A percentile compares a stretch with the other conserved stretches of the same genome.
These are phyloP conservation scores for Auriculariales sp. DNA, from an alignment of 768 basidiomycete genomes.

Conservation along the genomic window DNA sequence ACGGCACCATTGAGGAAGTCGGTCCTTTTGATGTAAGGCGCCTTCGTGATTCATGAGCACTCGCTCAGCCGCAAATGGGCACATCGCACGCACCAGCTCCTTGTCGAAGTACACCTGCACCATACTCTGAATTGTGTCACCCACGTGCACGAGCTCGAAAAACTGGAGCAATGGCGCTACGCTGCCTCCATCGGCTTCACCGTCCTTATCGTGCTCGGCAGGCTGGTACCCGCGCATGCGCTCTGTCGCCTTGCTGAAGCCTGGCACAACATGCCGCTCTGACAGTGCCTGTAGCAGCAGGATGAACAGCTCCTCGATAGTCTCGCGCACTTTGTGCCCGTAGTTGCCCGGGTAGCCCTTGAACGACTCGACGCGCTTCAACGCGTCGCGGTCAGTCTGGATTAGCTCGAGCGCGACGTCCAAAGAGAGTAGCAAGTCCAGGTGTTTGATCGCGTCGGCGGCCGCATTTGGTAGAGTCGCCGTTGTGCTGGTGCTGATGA, in stretches of 20 bases:
- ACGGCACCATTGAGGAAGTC: slow-evolving; percentile 91
- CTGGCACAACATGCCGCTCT: slow-evolving; percentile 64
- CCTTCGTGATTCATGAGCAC: slow-evolving; percentile 24
- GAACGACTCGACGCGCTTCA: slow-evolving; percentile 89
- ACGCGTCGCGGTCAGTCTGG: slow-evolving; percentile 78
- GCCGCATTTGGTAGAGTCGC: too few species aligned
- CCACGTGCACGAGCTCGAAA: slow-evolving; percentile 93
- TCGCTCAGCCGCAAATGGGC: neutral
- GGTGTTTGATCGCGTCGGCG: slow-evolving; percentile 25
- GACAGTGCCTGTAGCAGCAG: slow-evolving; percentile 65
- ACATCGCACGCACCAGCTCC: slow-evolving; percentile 48
- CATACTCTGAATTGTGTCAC: slow-evolving; percentile 95
- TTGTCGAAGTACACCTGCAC: slow-evolving; percentile 98
- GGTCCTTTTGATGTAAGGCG: slow-evolving; percentile 77
- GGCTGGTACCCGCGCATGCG: slow-evolving; percentile 87
- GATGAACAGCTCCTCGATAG: slow-evolving; percentile 88
- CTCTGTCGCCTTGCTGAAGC: slow-evolving; percentile 78
- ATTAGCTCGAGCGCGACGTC: slow-evolving; percentile 86
- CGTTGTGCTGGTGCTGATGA: neutral
- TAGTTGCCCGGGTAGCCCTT: slow-evolving; percentile 73
- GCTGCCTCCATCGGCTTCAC: slow-evolving; percentile 58
- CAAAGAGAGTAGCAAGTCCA: slow-evolving; percentile 84
- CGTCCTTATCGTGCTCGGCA: slow-evolving; percentile 68
- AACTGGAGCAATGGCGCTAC: slow-evolving; percentile 93
- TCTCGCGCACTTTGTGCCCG: slow-evolving; percentile 78